A percentile compares a stretch with the other conserved stretches of the same genome.
These are phyloP conservation scores for Schizosaccharomyces osmophilus DNA, from an alignment of 805 yeast species.

Conservation along the genomic window DNA sequence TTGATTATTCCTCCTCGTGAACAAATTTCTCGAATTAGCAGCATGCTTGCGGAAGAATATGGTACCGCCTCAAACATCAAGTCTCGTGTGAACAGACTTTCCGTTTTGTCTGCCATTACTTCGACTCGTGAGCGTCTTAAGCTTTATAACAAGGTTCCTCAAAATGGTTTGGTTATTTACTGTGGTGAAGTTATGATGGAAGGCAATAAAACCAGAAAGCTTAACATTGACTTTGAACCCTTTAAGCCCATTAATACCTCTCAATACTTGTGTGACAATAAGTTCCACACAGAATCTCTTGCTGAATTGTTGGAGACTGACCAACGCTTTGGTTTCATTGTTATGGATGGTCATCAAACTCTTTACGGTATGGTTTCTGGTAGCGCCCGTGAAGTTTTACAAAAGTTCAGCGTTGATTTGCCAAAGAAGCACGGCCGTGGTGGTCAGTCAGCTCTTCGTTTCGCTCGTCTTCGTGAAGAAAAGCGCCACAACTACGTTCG, in stretches of 20 bases:
- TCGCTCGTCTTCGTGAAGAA: conserved; percentile 94
- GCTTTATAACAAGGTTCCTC: conserved; percentile 69
- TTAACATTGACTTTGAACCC: conserved; percentile 93
- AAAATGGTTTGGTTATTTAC: conserved; percentile 82
- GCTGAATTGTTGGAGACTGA: conserved; percentile 84
- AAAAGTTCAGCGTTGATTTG: conserved; percentile 86
- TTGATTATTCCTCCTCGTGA: conserved; percentile 79
- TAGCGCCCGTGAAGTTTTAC: conserved; percentile 85
- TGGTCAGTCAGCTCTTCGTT: conserved; percentile 99
- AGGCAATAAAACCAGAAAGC: conserved; percentile 92
- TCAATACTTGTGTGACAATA: conserved; percentile 82
- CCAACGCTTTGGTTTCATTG: conserved; percentile 88
- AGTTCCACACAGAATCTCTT: conserved; percentile 92
- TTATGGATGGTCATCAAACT: conserved; percentile 99
- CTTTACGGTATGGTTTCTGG: conserved; percentile 88
- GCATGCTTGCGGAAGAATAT: conserved; percentile 90
- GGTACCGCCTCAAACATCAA: conserved; percentile 97
- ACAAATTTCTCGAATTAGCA: conserved; percentile 67
- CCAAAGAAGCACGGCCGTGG: conserved; percentile 99
- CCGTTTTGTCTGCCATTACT: conserved; percentile 88
- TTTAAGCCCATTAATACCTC: conserved; percentile 98
- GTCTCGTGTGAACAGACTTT: conserved; percentile 87
- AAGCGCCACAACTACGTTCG: conserved; percentile 96
- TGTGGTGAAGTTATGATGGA: conserved; percentile 96
- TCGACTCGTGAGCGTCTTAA: conserved; percentile 94